Conservation (phyloP, 768 basidiomycete genomes). For the Chalciporus chontae region DNA sequence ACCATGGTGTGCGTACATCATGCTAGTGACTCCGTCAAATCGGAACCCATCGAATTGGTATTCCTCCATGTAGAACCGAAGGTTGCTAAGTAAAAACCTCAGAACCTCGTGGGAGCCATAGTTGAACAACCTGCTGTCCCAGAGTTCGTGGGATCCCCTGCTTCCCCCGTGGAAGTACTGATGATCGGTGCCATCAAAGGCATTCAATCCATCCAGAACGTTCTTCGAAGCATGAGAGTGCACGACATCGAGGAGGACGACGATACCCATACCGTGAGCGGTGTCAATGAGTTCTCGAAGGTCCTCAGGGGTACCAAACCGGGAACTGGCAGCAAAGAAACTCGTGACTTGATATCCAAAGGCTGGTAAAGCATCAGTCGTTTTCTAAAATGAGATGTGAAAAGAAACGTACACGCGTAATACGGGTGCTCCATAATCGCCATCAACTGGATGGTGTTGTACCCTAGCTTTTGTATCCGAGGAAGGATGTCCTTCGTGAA, state of each 20-base stretch:
- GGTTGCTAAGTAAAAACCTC: constrained; percentile 90
- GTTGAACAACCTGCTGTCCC: constrained; percentile 98
- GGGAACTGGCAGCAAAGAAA: constrained; percentile 95
- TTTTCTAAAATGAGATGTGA: not conserved
- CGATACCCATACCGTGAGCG: constrained; percentile 89
- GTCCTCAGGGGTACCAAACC: constrained; percentile 95
- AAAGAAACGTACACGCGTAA: constrained; percentile 75
- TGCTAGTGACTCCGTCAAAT: constrained; percentile 98
- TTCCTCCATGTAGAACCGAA: constrained; percentile 93
- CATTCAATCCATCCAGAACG: constrained; percentile 90
- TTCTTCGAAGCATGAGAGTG: constrained; percentile 99
- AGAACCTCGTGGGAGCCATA: constrained; percentile 93
- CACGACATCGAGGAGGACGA: constrained; percentile 93
- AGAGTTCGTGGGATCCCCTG: constrained; percentile 90
- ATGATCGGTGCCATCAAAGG: constrained; percentile 97
- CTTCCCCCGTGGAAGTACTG: constrained; percentile 94
- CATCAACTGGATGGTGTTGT: constrained; percentile 98
- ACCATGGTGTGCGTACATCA: constrained; percentile 99
- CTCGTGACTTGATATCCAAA: constrained; percentile 98
- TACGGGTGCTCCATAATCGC: constrained; percentile 98
- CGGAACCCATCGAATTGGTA: constrained; percentile 97
- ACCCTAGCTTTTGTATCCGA: constrained; percentile 87
- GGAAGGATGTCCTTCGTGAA: constrained; percentile 84
- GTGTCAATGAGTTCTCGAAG: constrained; percentile 93
- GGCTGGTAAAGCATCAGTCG: constrained; percentile 42